Evolutionary conservation across 495 filamentous ascomycete species (phyloP), one percentile per base, ranked within the genome.

Genomic region (Trichoderma erinaceum): DNA sequence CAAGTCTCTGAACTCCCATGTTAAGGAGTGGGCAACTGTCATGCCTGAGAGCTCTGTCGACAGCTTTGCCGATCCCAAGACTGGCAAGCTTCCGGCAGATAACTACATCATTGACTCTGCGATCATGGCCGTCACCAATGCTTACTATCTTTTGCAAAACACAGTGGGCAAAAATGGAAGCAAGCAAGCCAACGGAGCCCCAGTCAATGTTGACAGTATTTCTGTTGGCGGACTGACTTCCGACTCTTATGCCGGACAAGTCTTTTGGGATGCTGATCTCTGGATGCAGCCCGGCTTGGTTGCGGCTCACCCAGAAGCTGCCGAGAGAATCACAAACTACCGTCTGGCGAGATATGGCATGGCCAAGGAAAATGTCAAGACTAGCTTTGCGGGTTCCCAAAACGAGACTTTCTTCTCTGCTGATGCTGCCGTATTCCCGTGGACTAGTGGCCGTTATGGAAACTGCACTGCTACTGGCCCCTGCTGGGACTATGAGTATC

Each of bases 121-220:
- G 23, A 86, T 92, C 48, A 82, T 84, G 13, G 81, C 88, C 0
- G 84, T 92, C 5, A 84, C 86, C 5, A 90, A 86, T 68, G 80
- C 85, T 1, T 93, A 88, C 75, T 88, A 91, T 70, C 75, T 93
- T 0, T 75, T 93, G 23, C 88, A 91, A 69, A 90, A 90, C 67
- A 67, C 79, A 15, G 56, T 61, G 25, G 56, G 56, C 56, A 61
- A 27, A 23, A 61, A 61, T 61, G 56, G 25, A 10, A 61, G 23
- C 56, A 61, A 61, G 23, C 71, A 72, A 41, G 81, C 82, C 2
- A 79, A 85, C 52, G 83, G 83, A 4, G 66, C 71, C 25, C 81
- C 81, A 13, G 73, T 86, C 4, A 78, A 79, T 52, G 77, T 84
- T 46, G 80, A 87, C 68, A 85, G 82, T 67, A 80, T 88, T 25